A percentile compares a stretch with the other conserved stretches of the same genome.
phyloP scores from a whole-genome alignment of 2,329 filamentous ascomycete species.

The Chaetomium globosum region DNA sequence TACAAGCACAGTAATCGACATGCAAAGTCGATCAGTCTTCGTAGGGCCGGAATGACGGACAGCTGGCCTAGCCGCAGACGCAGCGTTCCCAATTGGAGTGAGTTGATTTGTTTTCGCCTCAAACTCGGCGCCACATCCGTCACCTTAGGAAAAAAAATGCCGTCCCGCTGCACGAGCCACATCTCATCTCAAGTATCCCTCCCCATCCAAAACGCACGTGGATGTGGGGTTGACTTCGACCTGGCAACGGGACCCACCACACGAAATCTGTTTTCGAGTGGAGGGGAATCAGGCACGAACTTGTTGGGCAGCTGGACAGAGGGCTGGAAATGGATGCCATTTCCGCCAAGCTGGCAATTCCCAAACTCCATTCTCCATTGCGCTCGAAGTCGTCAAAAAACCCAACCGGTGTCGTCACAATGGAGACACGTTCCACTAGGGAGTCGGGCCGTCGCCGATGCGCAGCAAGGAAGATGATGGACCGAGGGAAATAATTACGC shows the following conservation, averaged over 20 bases:
- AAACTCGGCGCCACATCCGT: neutral
- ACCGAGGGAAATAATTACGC: slow-evolving; percentile 25
- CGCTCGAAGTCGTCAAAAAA: neutral
- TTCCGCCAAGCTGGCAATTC: neutral
- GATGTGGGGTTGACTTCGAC: slow-evolving; percentile 5
- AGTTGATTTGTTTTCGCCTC: neutral
- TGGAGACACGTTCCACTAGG: slow-evolving; percentile 15
- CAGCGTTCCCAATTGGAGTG: neutral
- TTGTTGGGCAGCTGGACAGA: neutral
- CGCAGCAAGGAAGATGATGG: slow-evolving; percentile 20
- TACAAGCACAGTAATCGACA: neutral
- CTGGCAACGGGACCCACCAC: neutral
- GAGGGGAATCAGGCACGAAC: no score
- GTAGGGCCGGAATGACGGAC: neutral
- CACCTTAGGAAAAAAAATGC: neutral
- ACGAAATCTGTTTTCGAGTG: neutral
- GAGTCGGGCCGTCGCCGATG: slow-evolving; percentile 26
- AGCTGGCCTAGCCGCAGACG: neutral
- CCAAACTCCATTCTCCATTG: neutral
- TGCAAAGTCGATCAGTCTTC: neutral
- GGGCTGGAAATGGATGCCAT: neutral
- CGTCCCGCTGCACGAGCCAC: slow-evolving; percentile 15
- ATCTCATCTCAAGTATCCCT: neutral
- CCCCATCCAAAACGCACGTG: slow-evolving; percentile 1
- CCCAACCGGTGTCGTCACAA: neutral